Base-by-base conservation (phyloP, 1,139 yeast genomes). In the Geotrichum aggregatum region DNA sequence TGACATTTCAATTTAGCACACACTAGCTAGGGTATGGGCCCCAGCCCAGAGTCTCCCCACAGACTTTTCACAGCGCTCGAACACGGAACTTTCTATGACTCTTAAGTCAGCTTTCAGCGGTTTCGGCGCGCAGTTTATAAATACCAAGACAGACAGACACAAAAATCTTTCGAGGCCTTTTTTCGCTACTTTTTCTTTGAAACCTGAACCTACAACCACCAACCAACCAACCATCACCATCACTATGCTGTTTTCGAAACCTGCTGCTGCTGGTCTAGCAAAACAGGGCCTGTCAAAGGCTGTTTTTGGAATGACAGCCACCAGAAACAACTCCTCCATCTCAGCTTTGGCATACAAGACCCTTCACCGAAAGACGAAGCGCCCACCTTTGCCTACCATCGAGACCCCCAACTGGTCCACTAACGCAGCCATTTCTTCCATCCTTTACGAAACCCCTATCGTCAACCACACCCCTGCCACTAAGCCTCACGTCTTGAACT, bases 381-480 rank as follows among this genome's bases (percentile, higher is more conserved):
- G 92, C 68, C 98, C 98, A 39, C 87, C 95, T 42, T 78, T 92
- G 61, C 98, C 98, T 54, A 86, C 95, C n/a, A 76, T 91, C 61
- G 97, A 89, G 60, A 83, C 96, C 18, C 98, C 98, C 56, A 80
- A 80, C 65, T 88, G 98, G 96, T 85, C 95, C 33, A 95, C 96
- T 26, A 87, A 87, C 62, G 87, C 96, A 40, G 98, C 98, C 10
- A 96, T 92, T 48, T 86, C 96, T 11, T 88, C 97, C 18, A 92
- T 92, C 61, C 76, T 92, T 60, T 92, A 91, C 71, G 98, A 92
- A 70, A 88, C 96, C 4, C 98, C 98, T 54, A 73, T 82, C 24
- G 85, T 87, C 18, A 77, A 86, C 5, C 77, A 71, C 52, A 71
- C 73, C 40, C 59, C 64, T 19, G 65, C 67, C 21, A 55, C 55